A percentile compares a stretch with the other conserved stretches of the same genome.
Evolutionary conservation across 2,329 filamentous ascomycete species (phyloP).

Genomic region (Xylaria sp.): DNA sequence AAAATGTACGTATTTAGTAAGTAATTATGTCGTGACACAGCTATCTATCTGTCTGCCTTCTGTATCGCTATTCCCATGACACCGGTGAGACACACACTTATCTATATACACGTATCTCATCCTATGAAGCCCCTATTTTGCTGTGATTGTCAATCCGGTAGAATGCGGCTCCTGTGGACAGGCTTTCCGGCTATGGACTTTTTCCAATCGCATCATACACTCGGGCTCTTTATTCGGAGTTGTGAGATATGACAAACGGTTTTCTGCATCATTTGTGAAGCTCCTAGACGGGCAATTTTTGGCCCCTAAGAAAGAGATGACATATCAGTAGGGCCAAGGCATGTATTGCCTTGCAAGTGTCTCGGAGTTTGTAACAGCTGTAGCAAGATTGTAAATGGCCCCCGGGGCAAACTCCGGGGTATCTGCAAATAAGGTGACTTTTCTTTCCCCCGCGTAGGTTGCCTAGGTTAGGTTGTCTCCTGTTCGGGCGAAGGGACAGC

Average conservation of each 20-base stretch:
- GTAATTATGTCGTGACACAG: neutral
- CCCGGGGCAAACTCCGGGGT: neutral
- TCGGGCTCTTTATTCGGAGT: neutral
- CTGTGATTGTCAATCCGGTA: constrained; percentile 5
- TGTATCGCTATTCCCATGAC: neutral
- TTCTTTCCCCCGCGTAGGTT: no score
- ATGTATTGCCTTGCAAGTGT: neutral
- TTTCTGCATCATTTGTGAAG: neutral
- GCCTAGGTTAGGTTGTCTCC: neutral
- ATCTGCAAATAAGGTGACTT: neutral
- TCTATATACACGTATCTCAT: neutral
- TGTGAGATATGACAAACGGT: neutral
- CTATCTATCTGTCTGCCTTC: neutral
- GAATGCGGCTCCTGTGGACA: constrained; percentile 6
- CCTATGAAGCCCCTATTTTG: neutral
- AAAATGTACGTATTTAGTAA: neutral
- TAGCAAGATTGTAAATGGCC: neutral
- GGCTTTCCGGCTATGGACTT: neutral
- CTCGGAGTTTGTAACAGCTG: neutral
- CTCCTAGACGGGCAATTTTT: neutral
- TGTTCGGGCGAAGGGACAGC: neutral
- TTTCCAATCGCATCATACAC: constrained; percentile 5
- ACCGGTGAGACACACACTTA: neutral
- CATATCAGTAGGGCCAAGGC: neutral
- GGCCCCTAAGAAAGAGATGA: neutral